Evolutionary conservation across 2,329 filamentous ascomycete species (phyloP), one percentile per base, ranked within the genome.

Genomic region (Talaromyces sp.): DNA sequence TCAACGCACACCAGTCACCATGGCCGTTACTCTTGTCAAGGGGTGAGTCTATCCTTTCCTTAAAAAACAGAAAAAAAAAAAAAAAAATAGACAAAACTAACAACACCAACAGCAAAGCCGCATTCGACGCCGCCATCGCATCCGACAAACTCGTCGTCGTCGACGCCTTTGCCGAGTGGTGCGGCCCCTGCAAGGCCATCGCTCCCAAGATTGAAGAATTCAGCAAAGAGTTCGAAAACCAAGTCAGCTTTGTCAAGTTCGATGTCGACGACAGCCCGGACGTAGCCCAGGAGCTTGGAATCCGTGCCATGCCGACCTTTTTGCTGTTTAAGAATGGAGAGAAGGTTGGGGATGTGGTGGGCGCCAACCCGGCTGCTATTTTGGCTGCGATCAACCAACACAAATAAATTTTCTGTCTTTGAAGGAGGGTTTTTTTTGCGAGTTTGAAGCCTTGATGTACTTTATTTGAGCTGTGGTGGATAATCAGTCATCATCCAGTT

Each of bases 241-340:
- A 6, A 5, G 83, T 89, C 67, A 82, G 85, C 76, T 97, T 96
- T 80, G 87, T 87, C 84, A 95, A 96, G 85, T 82, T 97, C 73
- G 92, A 98, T 76, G 92, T 97, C 70, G 93, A 97, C 76, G 82
- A 92, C 66, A 80, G 93, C 47, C 81, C 87, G 67, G 87, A 90
- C 1, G 84, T 96, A 56, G 87, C 90, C 33, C 83, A 88, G 70
- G 86, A 95, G 73, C 86, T 95, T 65, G 86, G 85, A 66, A 85
- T 98, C 75, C 87, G 90, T 69, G 92, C 93, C 74, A 96, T 98
- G 92, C 93, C 93, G 60, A 96, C 92, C 30, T 96, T 98, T 81
- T 72, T 90, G 61, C 76, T 96, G 72, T 96, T 92, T 85, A 90
- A 92, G 84, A 77, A 88, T 68, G 92, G 90, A 66, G 75, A 91